A percentile compares a stretch with the other conserved stretches of the same genome.
These are phyloP conservation scores for Gremmenia infestans DNA, from an alignment of 2,329 filamentous ascomycete genomes.

Conservation along the genomic window DNA sequence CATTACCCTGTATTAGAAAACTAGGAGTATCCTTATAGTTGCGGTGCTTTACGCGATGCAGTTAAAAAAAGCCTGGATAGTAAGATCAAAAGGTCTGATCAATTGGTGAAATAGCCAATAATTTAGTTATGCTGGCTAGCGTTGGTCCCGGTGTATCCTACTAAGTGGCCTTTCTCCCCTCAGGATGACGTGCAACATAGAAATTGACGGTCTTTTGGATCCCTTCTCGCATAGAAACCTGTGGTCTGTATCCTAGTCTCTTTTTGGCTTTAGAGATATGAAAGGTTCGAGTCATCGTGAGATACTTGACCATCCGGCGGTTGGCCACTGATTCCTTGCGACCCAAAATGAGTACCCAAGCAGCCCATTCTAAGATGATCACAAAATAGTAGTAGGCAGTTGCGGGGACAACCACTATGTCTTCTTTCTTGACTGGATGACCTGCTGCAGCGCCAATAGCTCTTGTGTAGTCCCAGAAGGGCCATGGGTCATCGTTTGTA, in stretches of 20 bases:
- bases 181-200: too few species aligned
- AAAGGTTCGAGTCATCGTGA: conserved; percentile 5
- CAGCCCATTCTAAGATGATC: conserved; percentile 2
- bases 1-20: too few species aligned
- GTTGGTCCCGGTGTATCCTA: too few species aligned
- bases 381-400: conserved; percentile 1
- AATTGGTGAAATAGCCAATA: too few species aligned
- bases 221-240: conserved; percentile 40
- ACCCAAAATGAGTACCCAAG: conserved; percentile 5
- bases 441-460: conserved; percentile 64
- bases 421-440: background rate
- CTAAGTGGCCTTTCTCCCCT: too few species aligned
- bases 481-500: conserved; percentile 78
- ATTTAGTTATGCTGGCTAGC: too few species aligned
- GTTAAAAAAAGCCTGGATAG: too few species aligned
- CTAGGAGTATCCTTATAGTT: too few species aligned
- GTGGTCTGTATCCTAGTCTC: conserved; percentile 40
- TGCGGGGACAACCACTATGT: conserved; percentile 2
- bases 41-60: too few species aligned
- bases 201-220: background rate
- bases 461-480: conserved; percentile 81
- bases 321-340: conserved; percentile 1
- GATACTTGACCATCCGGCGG: background rate
- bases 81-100: too few species aligned
- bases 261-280: conserved; percentile 32